These are phyloP conservation scores for Arachnomyces sp. DNA, from an alignment of 2,329 filamentous ascomycete genomes.

Conservation along the genomic window DNA sequence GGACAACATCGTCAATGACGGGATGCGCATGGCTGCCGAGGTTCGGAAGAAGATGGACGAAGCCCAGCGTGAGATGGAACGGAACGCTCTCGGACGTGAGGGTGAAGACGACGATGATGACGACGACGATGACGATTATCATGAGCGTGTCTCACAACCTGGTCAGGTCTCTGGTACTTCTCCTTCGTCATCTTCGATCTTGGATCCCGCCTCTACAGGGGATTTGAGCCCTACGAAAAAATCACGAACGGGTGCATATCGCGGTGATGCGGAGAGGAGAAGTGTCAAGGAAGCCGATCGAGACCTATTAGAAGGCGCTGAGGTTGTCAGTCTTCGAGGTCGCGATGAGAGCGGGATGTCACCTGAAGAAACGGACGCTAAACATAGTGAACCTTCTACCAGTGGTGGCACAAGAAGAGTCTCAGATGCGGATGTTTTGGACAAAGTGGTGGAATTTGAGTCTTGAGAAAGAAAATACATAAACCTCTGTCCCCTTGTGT, in stretches of 20 bases:
- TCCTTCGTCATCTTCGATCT: conserved; percentile 23
- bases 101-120: conserved; percentile 65
- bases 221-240: too few species aligned
- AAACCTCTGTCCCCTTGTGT: too few species aligned
- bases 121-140: conserved; percentile 53
- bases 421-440: conserved; percentile 23
- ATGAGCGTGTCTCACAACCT: conserved; percentile 18
- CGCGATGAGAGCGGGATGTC: conserved; percentile 25
- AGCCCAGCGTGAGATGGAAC: conserved; percentile 83
- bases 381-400: conserved; percentile 3
- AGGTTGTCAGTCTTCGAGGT: conserved; percentile 50
- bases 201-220: conserved; percentile 31
- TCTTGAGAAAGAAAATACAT: conserved; percentile 5
- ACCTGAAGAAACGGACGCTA: conserved; percentile 17
- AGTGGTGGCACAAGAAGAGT: conserved; percentile 9
- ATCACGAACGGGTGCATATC: conserved; percentile 39
- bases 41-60: conserved; percentile 91
- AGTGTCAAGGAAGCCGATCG: conserved; percentile 61
- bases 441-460: conserved; percentile 34
- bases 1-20: conserved; percentile 95
- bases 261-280: conserved; percentile 54
- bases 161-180: conserved; percentile 12
- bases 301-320: conserved; percentile 65
- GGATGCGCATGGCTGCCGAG: conserved; percentile 90
- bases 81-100: conserved; percentile 61